Evolutionary conservation across 345 rosid genomes (phyloP).

Genomic region (Arabis hirsuta): DNA sequence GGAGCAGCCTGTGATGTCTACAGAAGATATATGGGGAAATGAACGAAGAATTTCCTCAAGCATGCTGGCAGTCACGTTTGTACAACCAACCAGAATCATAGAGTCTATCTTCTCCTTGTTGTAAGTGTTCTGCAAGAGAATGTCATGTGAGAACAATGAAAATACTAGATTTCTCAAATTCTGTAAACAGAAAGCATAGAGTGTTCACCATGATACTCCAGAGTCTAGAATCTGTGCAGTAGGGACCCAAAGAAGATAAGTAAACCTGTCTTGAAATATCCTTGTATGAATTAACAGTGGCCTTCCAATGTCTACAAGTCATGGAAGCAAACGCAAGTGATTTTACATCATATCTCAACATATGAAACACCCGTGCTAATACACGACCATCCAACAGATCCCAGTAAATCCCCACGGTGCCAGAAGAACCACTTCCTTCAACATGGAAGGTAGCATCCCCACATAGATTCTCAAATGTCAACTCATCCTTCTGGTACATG

Average conservation of each 20-base stretch:
- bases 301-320: slow-evolving; percentile 94
- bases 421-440: slow-evolving; percentile 51
- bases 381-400: slow-evolving; percentile 78
- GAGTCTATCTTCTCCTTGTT: slow-evolving; percentile 72
- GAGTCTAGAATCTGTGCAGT: slow-evolving; percentile 68
- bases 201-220: slow-evolving; percentile 71
- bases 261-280: slow-evolving; percentile 75
- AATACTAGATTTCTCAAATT: slow-evolving; percentile 13
- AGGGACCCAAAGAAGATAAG: slow-evolving; percentile 73
- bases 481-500: slow-evolving; percentile 52
- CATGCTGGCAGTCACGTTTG: slow-evolving; percentile 59
- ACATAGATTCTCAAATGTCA: slow-evolving; percentile 78
- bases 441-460: slow-evolving; percentile 58
- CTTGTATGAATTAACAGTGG: slow-evolving; percentile 76
- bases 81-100: slow-evolving; percentile 78
- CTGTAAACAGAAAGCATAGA: slow-evolving; percentile 27
- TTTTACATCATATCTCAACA: slow-evolving; percentile 74
- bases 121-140: slow-evolving; percentile 77
- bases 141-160: slow-evolving; percentile 39
- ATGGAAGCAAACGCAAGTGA: slow-evolving; percentile 80
- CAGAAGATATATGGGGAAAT: slow-evolving; percentile 66
- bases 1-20: slow-evolving; percentile 89
- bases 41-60: slow-evolving; percentile 70
- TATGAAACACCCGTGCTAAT: slow-evolving; percentile 85
- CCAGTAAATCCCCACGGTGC: slow-evolving; percentile 60